Evolutionary conservation across 2,329 filamentous ascomycete genomes (phyloP).

Genomic region (Trichoderma gracile): DNA sequence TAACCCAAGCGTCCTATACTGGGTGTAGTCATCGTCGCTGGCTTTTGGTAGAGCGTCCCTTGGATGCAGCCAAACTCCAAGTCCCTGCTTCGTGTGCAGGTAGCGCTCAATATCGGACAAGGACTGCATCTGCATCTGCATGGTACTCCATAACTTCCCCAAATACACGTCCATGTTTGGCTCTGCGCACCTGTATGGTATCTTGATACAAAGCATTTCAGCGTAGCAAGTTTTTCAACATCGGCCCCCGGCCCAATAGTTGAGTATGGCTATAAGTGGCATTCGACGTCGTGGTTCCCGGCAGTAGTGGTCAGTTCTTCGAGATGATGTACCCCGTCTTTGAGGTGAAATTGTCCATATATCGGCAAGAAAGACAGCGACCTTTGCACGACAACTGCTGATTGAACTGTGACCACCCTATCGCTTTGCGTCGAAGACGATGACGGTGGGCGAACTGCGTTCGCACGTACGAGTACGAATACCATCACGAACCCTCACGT

Average conservation of each 20-base stretch:
- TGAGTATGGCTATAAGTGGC: too few relatives aligned
- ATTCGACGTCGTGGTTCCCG: background rate
- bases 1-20: background rate
- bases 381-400: background rate
- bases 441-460: background rate
- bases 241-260: too few relatives aligned
- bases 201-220: too few relatives aligned
- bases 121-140: background rate
- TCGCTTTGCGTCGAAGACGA: background rate
- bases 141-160: background rate
- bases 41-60: background rate
- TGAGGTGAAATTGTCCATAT: background rate
- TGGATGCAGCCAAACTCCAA: background rate
- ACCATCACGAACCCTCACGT: background rate
- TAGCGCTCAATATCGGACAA: background rate
- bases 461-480: too few relatives aligned
- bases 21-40: background rate
- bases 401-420: background rate
- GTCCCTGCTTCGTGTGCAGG: background rate
- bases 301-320: background rate
- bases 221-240: too few relatives aligned
- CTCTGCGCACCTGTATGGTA: background rate
- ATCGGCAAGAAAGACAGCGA: slow-evolving; percentile 10
- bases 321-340: background rate
- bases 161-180: background rate